Evolutionary conservation across 768 basidiomycete genomes (phyloP), one percentile per base, ranked within the genome.

Genomic region (Candolleomyces eurysporus): DNA sequence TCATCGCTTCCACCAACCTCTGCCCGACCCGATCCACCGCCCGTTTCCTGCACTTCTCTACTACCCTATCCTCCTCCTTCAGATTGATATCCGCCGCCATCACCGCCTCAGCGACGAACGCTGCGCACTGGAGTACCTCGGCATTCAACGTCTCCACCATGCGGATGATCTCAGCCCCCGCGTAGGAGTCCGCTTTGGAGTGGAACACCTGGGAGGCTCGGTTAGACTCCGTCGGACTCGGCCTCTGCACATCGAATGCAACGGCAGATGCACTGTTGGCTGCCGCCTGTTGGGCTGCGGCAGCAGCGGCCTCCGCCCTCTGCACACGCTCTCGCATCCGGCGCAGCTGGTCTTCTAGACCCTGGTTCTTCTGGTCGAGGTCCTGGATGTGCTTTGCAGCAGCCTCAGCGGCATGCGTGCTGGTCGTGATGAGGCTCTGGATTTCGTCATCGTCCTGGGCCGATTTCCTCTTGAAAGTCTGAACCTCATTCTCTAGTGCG

Each of bases 51-150:
- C 57, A 49, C n/a, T 40, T 36, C 50, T 54, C 59, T 1, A 22
- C 13, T 1, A 16, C 17, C 16, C 21, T 19, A 21, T 46, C 42
- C n/a, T 53, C 59, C 14, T 54, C 59, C 22, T 60, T 31, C 40
- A 30, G 2, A 9, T 30, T 39, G 21, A 45, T 60, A 11, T 60
- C 59, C n/a, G 51, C 42, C 14, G n/a, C 36, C 51, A 60, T 57
- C 16, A 65, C 42, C 56, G 36, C 46, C 36, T 82, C 82, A 0
- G 79, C 75, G 56, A 84, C 78, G 65, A 77, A 74, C 22, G 82
- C 80, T 4, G 78, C 68, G 17, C 72, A 71, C 61, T 84, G 83
- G 40, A 82, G 70, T 26, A 83, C 79, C 65, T 84, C 83, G 30
- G 72, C 68, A 62, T 84, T 84, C 61, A 84, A 65, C 0, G 72